Percentiles rank a stretch among this genome's conserved stretches.
Conservation (phyloP, 179 eudicot species). For the Nepenthes alata region DNA sequence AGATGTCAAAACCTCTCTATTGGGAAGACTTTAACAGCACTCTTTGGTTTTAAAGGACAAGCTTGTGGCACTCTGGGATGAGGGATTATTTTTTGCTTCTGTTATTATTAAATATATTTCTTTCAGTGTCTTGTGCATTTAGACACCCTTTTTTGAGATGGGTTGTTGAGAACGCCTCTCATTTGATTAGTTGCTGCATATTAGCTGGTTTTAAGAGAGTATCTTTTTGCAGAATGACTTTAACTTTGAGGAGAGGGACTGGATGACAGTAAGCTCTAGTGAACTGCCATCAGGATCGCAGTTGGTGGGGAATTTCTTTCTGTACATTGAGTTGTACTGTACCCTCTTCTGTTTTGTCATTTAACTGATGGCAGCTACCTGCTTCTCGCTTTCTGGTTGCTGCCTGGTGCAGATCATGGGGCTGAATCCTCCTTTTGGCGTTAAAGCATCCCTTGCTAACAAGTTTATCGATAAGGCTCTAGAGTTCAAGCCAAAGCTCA, state of each 20-base stretch:
- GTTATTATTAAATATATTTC: neutral
- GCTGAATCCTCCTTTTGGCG: conserved; percentile 90
- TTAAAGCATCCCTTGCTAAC: conserved; percentile 62
- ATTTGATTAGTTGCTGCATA: no score
- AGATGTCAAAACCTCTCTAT: no score
- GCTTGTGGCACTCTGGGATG: no score
- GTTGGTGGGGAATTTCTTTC: conserved; percentile 41
- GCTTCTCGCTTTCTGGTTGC: conserved; percentile 2
- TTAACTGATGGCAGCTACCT: conserved; percentile 3
- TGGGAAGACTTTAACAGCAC: no score
- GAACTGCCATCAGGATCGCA: conserved; percentile 66
- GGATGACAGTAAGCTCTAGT: conserved; percentile 42
- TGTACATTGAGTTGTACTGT: neutral
- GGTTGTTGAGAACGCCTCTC: no score
- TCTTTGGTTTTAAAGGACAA: no score
- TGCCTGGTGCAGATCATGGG: conserved; percentile 63
- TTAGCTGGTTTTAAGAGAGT: neutral
- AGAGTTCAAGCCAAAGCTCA: conserved; percentile 75
- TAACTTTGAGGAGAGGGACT: conserved; percentile 65
- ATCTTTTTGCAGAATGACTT: conserved; percentile 62
- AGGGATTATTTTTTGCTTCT: no score
- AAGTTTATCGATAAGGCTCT: conserved; percentile 80
- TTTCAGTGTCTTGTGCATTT: neutral
- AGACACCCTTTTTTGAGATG: neutral
- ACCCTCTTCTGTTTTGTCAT: neutral